Evolutionary conservation across 2,329 filamentous ascomycete species (phyloP), one percentile per base, ranked within the genome.

Genomic region (Coniochaeta sp.): DNA sequence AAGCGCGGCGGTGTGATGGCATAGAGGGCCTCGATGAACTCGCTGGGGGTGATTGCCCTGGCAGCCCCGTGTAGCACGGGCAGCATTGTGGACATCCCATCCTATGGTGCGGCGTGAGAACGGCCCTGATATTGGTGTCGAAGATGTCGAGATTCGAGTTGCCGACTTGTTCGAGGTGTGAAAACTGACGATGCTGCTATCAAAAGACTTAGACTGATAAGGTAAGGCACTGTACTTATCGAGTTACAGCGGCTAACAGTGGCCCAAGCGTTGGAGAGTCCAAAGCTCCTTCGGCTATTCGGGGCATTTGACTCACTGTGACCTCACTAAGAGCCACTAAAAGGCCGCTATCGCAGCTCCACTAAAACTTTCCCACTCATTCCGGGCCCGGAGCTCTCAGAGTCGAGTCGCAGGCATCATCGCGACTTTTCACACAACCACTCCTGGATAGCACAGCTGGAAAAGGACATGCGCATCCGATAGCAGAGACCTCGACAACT

Each of bases 1-100:
- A 81, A 84, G n/a, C 80, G 77, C 12, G 80, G 80, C 30, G 70
- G 72, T 64, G 80, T 79, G 62, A 74, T 74, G 57, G 81, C 78
- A 58, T 76, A 75, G 61, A 87, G 63, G 19, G 79, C 82, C 64
- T 85, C 74, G 65, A 67, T 62, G 63, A 81, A 81, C 66, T 81
- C 79, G 61, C 58, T 54, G 47, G 69, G 52, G 58, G 65, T 60
- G 60, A 80, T 76, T 24, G 76, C 74, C 66, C 70, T 72, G 38
- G 75, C 74, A 59, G 66, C 68, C 30, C 70, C 69, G 64, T 78
- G 74, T 42, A 79, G 62, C 30, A 77, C 72, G 62, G 71, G 70
- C 24, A 72, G 69, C 65, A 73, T 62, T 64, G 67, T 71, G 65
- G 67, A 68, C 77, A 79, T 79, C 72, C 75, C 74, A 77, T 76